Percentiles rank a stretch among this genome's conserved stretches.
Evolutionary conservation across 352 stramenopile genomes (phyloP).

Genomic region (Vaucheria bursata): DNA sequence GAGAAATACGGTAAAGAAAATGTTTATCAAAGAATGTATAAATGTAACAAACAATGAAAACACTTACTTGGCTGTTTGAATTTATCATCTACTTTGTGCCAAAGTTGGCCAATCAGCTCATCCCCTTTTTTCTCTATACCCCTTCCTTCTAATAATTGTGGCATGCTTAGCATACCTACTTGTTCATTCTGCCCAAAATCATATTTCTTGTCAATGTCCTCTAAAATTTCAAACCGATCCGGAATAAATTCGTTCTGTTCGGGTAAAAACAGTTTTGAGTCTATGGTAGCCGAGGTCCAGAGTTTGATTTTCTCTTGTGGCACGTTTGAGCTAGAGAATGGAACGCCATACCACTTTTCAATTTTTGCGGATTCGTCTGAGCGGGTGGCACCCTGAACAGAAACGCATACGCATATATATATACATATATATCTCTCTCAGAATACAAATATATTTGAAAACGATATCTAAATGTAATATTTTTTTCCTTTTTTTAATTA

Average conservation of each 20-base stretch:
- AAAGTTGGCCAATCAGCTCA: constrained; percentile 18
- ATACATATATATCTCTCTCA: no score
- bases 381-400: not conserved
- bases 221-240: constrained; percentile 37
- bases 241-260: constrained; percentile 43
- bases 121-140: not conserved
- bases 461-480: no score
- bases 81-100: constrained; percentile 33
- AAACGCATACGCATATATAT: no score
- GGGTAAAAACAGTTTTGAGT: constrained; percentile 22
- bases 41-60: no score
- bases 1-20: no score
- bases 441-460: no score
- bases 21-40: no score
- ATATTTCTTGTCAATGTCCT: not conserved
- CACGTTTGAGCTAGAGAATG: constrained; percentile 6
- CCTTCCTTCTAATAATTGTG: constrained; percentile 5
- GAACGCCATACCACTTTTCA: constrained; percentile 45
- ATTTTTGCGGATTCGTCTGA: not conserved
- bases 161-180: constrained; percentile 14
- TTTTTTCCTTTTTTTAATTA: no score
- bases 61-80: constrained; percentile 30
- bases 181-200: no score
- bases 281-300: constrained; percentile 9
- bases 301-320: constrained; percentile 1